A percentile compares a stretch with the other conserved stretches of the same genome.
These are phyloP conservation scores for Aspergillus sp. DNA, from an alignment of 2,329 filamentous ascomycete species.

Conservation along the genomic window DNA sequence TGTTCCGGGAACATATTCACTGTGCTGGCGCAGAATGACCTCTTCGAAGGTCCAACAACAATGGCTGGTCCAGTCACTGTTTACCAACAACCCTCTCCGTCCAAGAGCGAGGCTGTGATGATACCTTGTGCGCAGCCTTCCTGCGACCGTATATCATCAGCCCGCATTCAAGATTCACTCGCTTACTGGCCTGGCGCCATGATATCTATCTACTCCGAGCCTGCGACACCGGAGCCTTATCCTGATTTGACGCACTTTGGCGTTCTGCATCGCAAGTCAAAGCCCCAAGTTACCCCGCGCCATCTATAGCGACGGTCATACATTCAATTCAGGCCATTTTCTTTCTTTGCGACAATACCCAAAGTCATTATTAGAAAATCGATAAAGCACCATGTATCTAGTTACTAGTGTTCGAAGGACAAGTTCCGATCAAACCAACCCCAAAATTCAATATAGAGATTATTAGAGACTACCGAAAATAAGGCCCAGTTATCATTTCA, in stretches of 20 bases:
- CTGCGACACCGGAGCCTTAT: neutral
- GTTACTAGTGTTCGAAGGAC: neutral
- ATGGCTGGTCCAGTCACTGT: constrained; percentile 1
- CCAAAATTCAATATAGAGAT: neutral
- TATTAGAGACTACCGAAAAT: neutral
- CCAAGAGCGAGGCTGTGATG: neutral
- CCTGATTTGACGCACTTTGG: neutral
- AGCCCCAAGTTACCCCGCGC: neutral
- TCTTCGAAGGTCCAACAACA: neutral
- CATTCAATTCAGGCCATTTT: too few relatives aligned
- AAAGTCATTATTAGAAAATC: neutral
- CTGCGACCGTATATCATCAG: neutral
- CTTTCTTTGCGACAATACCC: neutral
- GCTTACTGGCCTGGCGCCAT: neutral
- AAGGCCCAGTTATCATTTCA: neutral
- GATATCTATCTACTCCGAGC: neutral
- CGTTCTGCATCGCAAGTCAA: neutral
- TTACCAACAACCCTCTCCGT: neutral
- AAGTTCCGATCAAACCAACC: neutral
- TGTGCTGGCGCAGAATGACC: constrained; percentile 20
- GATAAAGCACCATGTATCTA: neutral
- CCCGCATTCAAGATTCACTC: neutral
- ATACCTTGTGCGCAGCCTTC: neutral
- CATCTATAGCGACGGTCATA: neutral
- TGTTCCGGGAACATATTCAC: constrained; percentile 6